Evolutionary conservation across 2,329 filamentous ascomycete species (phyloP).

Genomic region (Tolypocladium ophioglossoides): DNA sequence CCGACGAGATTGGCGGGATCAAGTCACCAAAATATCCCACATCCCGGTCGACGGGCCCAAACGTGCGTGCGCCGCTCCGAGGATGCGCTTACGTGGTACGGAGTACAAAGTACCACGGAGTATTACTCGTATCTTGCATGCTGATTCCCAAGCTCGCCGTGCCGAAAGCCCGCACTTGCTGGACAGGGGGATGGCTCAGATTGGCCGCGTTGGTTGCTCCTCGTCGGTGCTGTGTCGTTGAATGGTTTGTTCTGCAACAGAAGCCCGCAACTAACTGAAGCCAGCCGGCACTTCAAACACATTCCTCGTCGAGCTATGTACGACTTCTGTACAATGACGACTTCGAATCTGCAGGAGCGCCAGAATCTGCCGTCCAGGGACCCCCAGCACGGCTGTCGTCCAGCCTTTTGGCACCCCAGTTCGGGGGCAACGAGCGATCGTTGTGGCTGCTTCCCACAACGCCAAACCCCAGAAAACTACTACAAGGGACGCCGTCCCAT

Average conservation of each 20-base stretch:
- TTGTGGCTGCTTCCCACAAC: background rate
- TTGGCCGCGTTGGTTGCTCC: background rate
- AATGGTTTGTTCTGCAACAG: background rate
- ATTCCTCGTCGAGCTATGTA: background rate
- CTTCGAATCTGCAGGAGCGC: background rate
- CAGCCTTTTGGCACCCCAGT: background rate
- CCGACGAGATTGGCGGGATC: background rate
- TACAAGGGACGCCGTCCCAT: background rate
- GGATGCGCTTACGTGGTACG: background rate
- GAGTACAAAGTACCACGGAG: background rate
- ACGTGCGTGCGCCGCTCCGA: background rate
- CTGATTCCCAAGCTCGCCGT: background rate
- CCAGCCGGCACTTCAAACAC: background rate
- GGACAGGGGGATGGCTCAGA: background rate
- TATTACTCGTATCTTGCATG: background rate
- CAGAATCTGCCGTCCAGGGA: background rate
- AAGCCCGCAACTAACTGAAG: background rate
- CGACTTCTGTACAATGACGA: background rate
- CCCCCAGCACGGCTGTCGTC: background rate
- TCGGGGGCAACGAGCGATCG: background rate
- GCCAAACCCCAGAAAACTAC: conserved; percentile 4
- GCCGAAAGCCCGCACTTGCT: background rate
- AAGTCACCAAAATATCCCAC: background rate
- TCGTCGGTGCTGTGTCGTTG: background rate
- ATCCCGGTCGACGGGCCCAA: background rate